Evolutionary conservation across 768 basidiomycete species (phyloP).

Genomic region (Lyophyllum shimeji): DNA sequence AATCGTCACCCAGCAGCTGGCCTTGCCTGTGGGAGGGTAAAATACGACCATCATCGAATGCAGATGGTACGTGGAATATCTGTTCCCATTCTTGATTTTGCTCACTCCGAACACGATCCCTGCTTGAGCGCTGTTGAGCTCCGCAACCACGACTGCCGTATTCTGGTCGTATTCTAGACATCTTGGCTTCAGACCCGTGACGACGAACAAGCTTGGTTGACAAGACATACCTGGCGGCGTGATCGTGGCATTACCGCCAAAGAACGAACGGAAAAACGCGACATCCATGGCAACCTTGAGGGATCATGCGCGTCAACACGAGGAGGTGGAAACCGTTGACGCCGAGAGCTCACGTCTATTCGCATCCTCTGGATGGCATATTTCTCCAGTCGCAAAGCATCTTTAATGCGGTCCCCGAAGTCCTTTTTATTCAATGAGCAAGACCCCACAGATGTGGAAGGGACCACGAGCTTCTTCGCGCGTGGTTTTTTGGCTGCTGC

Average conservation of each 20-base stretch:
- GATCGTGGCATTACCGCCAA: conserved; percentile 3
- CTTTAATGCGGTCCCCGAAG: conserved; percentile 7
- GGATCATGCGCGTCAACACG: background rate
- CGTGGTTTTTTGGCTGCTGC: conserved; percentile 7
- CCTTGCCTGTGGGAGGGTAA: background rate
- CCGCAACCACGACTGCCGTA: conserved; percentile 2
- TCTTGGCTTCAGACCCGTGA: background rate
- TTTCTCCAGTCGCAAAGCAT: background rate
- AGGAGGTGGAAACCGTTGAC: background rate
- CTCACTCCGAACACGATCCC: conserved; percentile 4
- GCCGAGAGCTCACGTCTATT: background rate
- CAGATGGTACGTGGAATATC: background rate
- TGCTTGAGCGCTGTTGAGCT: conserved; percentile 8
- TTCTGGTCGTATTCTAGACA: conserved; percentile 2
- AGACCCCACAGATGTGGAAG: background rate
- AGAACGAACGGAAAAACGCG: conserved; percentile 6
- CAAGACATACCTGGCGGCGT: background rate
- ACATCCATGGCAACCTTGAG: conserved; percentile 1
- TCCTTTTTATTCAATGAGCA: conserved; percentile 11
- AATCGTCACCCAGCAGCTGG: conserved; percentile 8
- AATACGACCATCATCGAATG: conserved; percentile 7
- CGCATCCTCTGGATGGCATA: conserved; percentile 5
- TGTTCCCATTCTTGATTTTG: conserved; percentile 11
- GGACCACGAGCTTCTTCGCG: conserved; percentile 1
- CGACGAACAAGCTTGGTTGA: background rate